Evolutionary conservation across 164 flowering plant genomes (phyloP).

Genomic region (Sextonia rubra): DNA sequence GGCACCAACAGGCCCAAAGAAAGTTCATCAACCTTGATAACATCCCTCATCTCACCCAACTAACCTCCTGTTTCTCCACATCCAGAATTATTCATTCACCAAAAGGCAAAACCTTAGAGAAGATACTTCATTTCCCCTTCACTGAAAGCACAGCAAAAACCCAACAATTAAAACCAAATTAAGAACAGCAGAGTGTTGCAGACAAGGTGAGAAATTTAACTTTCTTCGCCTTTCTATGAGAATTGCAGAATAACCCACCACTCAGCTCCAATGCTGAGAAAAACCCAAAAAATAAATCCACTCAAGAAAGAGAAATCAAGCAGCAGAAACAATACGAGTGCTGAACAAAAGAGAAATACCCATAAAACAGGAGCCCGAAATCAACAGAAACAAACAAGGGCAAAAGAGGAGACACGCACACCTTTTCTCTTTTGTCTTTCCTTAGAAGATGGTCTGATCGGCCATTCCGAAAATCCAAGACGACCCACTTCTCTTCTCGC

Average conservation of each 20-base stretch:
- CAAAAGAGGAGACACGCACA: neutral
- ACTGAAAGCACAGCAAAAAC: neutral
- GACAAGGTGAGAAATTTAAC: neutral
- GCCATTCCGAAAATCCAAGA: constrained; percentile 6
- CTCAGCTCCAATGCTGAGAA: neutral
- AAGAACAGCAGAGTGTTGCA: neutral
- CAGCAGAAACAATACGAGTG: neutral
- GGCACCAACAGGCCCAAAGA: constrained; percentile 58
- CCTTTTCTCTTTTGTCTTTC: neutral
- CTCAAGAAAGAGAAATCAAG: neutral
- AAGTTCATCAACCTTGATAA: constrained; percentile 54
- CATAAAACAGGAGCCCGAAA: neutral
- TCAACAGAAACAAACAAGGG: neutral
- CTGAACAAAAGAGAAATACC: neutral
- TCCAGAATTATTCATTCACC: constrained; percentile 1
- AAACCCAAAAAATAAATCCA: neutral
- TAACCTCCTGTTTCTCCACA: constrained; percentile 38
- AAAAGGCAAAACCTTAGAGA: neutral
- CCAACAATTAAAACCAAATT: constrained; percentile 1
- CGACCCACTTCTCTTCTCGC: neutral
- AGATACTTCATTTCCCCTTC: neutral
- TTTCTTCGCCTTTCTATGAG: neutral
- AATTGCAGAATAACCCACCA: neutral
- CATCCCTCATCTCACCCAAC: constrained; percentile 74
- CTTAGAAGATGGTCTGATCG: neutral